phyloP scores from a whole-genome alignment of 306 rosid species.

The Geum urbanum region DNA sequence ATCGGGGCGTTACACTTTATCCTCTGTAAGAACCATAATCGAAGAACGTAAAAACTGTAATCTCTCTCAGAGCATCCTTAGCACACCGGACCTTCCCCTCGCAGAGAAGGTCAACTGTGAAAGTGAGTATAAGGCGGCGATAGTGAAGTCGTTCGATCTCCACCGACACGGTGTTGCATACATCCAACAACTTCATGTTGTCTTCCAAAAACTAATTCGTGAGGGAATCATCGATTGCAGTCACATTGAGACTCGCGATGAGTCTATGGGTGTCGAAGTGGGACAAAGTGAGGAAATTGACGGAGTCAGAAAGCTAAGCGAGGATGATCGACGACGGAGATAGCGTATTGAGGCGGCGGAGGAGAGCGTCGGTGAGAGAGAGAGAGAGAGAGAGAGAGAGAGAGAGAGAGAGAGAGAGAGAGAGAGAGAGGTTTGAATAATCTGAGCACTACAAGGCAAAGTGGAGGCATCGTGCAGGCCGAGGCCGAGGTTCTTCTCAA shows the following conservation, averaged over 20 bases:
- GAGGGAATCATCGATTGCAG: not conserved
- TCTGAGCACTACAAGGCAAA: too few relatives aligned
- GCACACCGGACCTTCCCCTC: conserved; percentile 1
- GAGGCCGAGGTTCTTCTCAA: too few relatives aligned
- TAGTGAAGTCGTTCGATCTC: conserved; percentile 11
- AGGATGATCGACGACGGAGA: conserved; percentile 8
- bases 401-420: too few relatives aligned
- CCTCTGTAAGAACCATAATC: too few relatives aligned
- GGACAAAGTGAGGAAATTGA: not conserved
- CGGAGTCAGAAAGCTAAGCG: conserved; percentile 12
- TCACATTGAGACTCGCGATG: not conserved
- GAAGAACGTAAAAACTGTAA: too few relatives aligned
- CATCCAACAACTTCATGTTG: conserved; percentile 5
- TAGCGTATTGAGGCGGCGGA: not conserved
- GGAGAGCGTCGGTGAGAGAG: conserved; percentile 8
- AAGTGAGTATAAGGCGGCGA: conserved; percentile 1
- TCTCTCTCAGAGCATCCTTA: not conserved
- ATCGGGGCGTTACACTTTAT: too few relatives aligned
- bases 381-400: too few relatives aligned
- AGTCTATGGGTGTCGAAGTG: conserved; percentile 2
- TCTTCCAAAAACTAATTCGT: conserved; percentile 13
- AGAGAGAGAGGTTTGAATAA: too few relatives aligned
- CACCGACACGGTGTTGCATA: conserved; percentile 11
- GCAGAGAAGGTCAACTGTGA: not conserved
- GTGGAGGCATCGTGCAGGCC: too few relatives aligned